Evolutionary conservation across 2,329 filamentous ascomycete genomes (phyloP).

Genomic region (Penicillium brevicompactum): DNA sequence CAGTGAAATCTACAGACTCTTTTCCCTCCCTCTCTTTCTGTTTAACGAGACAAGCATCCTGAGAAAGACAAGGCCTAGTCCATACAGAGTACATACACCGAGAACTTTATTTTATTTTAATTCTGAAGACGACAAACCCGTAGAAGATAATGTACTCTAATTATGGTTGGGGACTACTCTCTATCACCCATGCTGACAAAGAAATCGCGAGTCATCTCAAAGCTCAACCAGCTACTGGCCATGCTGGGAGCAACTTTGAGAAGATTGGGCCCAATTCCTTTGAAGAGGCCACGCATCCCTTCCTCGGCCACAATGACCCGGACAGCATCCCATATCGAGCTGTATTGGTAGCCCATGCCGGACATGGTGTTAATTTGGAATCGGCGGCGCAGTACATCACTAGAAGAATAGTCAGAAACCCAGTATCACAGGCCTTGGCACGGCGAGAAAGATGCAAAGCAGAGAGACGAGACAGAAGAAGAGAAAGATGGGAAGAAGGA

Average conservation of each 20-base stretch:
- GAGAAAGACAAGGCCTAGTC: too few relatives aligned
- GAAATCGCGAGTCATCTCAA: conserved; percentile 89
- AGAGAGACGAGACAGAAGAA: not conserved
- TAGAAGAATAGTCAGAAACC: conserved; percentile 38
- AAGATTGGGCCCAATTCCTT: conserved; percentile 91
- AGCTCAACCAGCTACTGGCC: conserved; percentile 98
- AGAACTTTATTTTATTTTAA: too few relatives aligned
- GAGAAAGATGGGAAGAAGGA: not conserved
- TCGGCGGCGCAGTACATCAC: conserved; percentile 85
- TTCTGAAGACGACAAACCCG: too few relatives aligned
- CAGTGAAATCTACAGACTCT: too few relatives aligned
- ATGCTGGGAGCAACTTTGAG: conserved; percentile 98
- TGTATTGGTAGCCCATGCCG: conserved; percentile 96
- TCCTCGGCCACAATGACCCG: conserved; percentile 80
- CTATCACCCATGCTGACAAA: conserved; percentile 60
- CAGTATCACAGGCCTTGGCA: not conserved
- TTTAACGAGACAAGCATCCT: too few relatives aligned
- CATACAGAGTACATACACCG: too few relatives aligned
- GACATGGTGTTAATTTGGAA: conserved; percentile 99
- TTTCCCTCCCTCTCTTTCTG: too few relatives aligned
- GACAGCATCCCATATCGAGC: conserved; percentile 80
- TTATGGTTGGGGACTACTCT: conserved; percentile 24
- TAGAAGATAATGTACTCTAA: conserved; percentile 6
- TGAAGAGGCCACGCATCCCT: conserved; percentile 84
- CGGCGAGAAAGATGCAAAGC: not conserved